Base-by-base conservation (phyloP, 441 rosid species). In the Syzygium malaccense region DNA sequence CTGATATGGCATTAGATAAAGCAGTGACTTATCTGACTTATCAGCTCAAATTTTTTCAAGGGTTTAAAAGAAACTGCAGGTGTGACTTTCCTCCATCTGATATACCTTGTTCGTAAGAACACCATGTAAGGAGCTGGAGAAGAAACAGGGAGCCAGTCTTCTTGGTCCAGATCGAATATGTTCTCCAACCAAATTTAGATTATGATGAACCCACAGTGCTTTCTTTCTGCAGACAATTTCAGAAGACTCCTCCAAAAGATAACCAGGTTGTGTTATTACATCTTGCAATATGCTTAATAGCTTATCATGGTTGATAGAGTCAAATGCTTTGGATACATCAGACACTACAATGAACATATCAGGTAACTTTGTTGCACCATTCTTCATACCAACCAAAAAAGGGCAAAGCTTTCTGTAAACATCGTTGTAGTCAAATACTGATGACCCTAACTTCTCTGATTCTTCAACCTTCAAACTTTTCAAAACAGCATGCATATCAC, bases 241-340 rank as follows among this genome's bases (percentile, higher is more conserved):
- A 92, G 84, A 86, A 88, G 92, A 91, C 87, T 90, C 93, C 32
- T 91, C 91, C 45, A 98, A 91, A 88, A 80, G 66, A 93, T 95
- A 96, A 79, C 64, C 87, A 86, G 94, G 93, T 89, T 95, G 91
- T 87, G 51, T 57, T 79, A 95, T 86, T 88, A 96, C 91, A 89
- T 93, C 93, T 86, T 93, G 90, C 92, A 95, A 88, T 49, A 96
- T 92, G 64, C 86, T 51, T 87, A 97, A 94, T 90, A 98, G 91
- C 92, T 94, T 95, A 89, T 92, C 94, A 89, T 97, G 99, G 91
- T 95, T 89, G 86, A 97, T 78, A 18, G 99, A 95, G 93, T 98
- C 99, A 92, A 95, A 98, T 60, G 99, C 99, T 91, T 95, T 96
- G 51, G 90, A 91, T 87, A 98, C 99, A 93, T 98, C 99, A 86